Evolutionary conservation across 176 grass and related monocot species (phyloP).

Genomic region (Avena insularis): DNA sequence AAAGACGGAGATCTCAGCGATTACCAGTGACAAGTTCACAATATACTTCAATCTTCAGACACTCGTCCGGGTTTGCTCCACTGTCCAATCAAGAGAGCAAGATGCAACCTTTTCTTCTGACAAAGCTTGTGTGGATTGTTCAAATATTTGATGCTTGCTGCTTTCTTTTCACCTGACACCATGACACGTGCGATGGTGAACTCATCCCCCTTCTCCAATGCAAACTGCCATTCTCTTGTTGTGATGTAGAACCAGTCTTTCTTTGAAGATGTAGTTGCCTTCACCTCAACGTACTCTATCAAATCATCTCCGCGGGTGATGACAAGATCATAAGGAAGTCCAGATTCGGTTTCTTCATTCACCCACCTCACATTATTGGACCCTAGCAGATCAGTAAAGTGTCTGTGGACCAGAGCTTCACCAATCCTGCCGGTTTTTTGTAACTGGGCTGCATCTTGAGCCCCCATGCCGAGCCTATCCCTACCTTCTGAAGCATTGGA

Average conservation of each 20-base stretch:
- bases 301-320: constrained; percentile 41
- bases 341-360: constrained; percentile 74
- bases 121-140: constrained; percentile 50
- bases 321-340: constrained; percentile 83
- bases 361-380: constrained; percentile 73
- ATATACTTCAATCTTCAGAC: background rate
- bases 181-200: constrained; percentile 73
- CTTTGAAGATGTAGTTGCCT: constrained; percentile 65
- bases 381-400: constrained; percentile 61
- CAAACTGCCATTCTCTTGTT: constrained; percentile 78
- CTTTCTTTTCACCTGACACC: constrained; percentile 47
- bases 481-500: constrained; percentile 36
- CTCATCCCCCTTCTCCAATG: constrained; percentile 61
- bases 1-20: background rate
- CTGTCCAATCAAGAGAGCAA: background rate
- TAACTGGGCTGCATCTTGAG: constrained; percentile 22
- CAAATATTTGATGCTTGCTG: no score
- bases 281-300: constrained; percentile 86
- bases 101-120: constrained; percentile 1
- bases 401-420: constrained; percentile 68
- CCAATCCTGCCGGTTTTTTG: constrained; percentile 66
- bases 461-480: background rate
- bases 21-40: background rate
- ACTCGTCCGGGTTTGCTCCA: background rate
- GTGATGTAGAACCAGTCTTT: constrained; percentile 87